Base-by-base conservation (phyloP, 2,329 filamentous ascomycete species). In the Thelonectria discophora region DNA sequence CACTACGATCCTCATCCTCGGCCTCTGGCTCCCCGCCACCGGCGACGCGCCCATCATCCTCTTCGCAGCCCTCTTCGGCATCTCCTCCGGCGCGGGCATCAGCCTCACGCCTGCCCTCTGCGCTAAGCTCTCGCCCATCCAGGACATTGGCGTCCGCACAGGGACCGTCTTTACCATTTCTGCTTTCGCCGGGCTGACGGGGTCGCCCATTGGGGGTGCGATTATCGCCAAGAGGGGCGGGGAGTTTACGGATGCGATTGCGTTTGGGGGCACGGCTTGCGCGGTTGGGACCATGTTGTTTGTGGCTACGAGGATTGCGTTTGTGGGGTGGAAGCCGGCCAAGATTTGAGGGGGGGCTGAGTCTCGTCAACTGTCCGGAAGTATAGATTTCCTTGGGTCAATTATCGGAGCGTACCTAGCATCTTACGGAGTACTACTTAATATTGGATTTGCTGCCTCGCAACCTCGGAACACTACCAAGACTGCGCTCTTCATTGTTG, bases 71-170 rank as follows among this genome's bases (percentile, higher is more conserved):
- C 54, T 78, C 0, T 79, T 76, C 54, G 77, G 77, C 0, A 71
- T 79, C n/a, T 65, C 69, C 1, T 79, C 77, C 0, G 77, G 77
- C 2, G 74, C 74, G 0, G 74, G 72, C 17, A 70, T 77, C 3
- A 68, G 72, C 0, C 67, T 79, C 0, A 65, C 69, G 0, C 73
- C 76, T 0, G 73, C 73, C 0, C 68, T 77, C 11, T 64, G 76
- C 2, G 75, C 75, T 0, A 83, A 88, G 52, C 85, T 89, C 50
- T 84, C 82, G 0, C 81, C 85, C 40, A 76, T 86, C 30, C 75
- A 79, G 1, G 79, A 86, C 63, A 82, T 88, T 2, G 87, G 86
- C 0, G 77, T 84, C 0, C 77, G 86, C 1, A 84, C 79, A 1
- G 86, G 86, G 0, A 48, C 65, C 0, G 50, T 65, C 6, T 73